Conservation (phyloP, 1,284 basidiomycete species). For the Salmacisia buchloeana region DNA sequence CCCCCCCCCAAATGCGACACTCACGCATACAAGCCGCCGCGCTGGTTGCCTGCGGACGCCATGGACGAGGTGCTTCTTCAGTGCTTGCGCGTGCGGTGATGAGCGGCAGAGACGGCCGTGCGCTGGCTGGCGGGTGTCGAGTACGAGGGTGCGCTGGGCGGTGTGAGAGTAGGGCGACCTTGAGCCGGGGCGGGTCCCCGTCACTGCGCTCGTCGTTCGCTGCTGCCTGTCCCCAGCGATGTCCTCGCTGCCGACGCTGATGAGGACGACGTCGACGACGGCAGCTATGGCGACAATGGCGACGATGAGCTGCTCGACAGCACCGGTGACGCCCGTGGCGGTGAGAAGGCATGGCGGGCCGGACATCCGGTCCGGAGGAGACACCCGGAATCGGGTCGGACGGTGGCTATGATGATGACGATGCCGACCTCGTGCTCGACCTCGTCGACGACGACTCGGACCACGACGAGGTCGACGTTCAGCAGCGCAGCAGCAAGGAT, state of each 20-base stretch:
- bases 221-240: not conserved
- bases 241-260: not conserved
- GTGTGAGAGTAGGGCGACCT: too few species aligned
- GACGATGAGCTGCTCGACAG: not conserved
- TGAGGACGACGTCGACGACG: not conserved
- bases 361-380: too few species aligned
- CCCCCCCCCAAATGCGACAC: not conserved
- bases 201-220: not conserved
- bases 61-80: not conserved
- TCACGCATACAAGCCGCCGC: conserved; percentile 6
- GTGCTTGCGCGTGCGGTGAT: not conserved
- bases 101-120: not conserved
- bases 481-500: conserved; percentile 13
- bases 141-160: too few species aligned
- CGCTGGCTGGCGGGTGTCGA: not conserved
- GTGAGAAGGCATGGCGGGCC: not conserved
- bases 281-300: not conserved
- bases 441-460: too few species aligned
- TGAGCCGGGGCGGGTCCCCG: too few species aligned
- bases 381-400: too few species aligned
- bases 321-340: not conserved
- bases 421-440: too few species aligned
- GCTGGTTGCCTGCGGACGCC: not conserved
- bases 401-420: too few species aligned
- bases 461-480: too few species aligned